Evolutionary conservation across 169 alveolate genomes (phyloP), one percentile per base, ranked within the genome.

Genomic region (Cryptosporidium bovis): DNA sequence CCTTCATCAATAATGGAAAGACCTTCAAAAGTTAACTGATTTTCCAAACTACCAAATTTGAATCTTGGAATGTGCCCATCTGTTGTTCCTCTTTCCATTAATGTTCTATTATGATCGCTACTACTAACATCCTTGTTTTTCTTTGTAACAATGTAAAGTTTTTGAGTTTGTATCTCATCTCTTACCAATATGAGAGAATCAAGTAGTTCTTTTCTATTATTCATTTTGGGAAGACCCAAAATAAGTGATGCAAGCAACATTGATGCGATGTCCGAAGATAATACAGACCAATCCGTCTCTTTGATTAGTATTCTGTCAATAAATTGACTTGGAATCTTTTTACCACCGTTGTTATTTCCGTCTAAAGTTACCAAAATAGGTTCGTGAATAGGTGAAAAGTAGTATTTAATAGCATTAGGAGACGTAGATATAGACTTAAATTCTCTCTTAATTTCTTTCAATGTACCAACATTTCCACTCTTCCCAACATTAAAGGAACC

Each of bases 181-280:
- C 29, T 77, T 5, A 77, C 34, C 33, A 7, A n/a, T 44, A 40
- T 16, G n/a, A 77, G 29, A 6, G 77, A 31, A 24, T 60, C 64
- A 29, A 77, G 31, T 5, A 77, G 44, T 13, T 77, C 71, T 20
- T 16, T 60, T 18, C 77, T 34, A n/a, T 60, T 56, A 20, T 36
- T 50, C n/a, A 46, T 77, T 2, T 27, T 50, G 4, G 87, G 71
- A 7, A 77, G 56, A 8, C 87, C 87, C 10, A 77, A 27, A 16
- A 77, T 48, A 10, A 77, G 55, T 40, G 87, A 29, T 20, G 48
- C 48, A 12, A 77, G 55, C 10, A 77, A 44, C 87, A 77, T 77
- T n/a, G 87, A 60, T 27, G 33, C 55, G 16, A 77, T 62, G 29
- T 77, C 87, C n/a, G 87, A 77, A 53, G 44, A 77, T 29, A 77